These are phyloP conservation scores for Penicillium sp. DNA, from an alignment of 2,329 filamentous ascomycete species.

Conservation along the genomic window DNA sequence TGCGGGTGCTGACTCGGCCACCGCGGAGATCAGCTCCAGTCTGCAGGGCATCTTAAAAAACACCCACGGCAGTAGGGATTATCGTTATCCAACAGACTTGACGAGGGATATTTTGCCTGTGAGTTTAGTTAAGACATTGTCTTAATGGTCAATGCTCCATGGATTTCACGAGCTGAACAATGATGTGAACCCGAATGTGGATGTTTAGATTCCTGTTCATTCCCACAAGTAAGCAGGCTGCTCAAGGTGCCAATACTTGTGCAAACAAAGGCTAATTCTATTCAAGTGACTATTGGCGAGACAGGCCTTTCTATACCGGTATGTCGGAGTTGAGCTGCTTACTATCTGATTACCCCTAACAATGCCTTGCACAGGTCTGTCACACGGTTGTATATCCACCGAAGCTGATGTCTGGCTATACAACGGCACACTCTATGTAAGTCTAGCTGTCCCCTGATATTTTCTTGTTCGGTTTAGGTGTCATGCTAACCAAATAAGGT, in stretches of 20 bases:
- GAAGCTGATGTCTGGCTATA: conserved; percentile 64
- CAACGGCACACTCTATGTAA: conserved; percentile 56
- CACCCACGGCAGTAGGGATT: conserved; percentile 53
- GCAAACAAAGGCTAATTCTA: conserved; percentile 1
- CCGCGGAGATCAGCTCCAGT: conserved; percentile 40
- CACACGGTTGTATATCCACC: conserved; percentile 56
- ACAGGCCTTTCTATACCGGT: conserved; percentile 48
- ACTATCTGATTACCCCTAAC: conserved; percentile 13
- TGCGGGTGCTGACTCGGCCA: conserved; percentile 24
- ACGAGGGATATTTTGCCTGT: conserved; percentile 61
- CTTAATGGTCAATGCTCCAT: not conserved
- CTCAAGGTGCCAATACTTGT: not conserved
- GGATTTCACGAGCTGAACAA: not conserved
- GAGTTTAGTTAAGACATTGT: conserved; percentile 20
- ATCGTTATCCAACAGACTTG: conserved; percentile 61
- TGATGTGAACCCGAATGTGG: conserved; percentile 8
- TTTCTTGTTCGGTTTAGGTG: not conserved
- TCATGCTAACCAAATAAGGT: conserved; percentile 40
- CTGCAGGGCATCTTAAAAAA: conserved; percentile 58
- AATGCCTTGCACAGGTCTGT: conserved; percentile 46
- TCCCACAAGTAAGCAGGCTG: conserved; percentile 40
- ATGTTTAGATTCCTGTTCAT: conserved; percentile 40
- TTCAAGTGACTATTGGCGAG: conserved; percentile 57
- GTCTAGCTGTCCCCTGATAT: not conserved
- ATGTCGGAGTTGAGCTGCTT: conserved; percentile 33